Evolutionary conservation across 1,284 basidiomycete genomes (phyloP).

Genomic region (Naganishia sp.): DNA sequence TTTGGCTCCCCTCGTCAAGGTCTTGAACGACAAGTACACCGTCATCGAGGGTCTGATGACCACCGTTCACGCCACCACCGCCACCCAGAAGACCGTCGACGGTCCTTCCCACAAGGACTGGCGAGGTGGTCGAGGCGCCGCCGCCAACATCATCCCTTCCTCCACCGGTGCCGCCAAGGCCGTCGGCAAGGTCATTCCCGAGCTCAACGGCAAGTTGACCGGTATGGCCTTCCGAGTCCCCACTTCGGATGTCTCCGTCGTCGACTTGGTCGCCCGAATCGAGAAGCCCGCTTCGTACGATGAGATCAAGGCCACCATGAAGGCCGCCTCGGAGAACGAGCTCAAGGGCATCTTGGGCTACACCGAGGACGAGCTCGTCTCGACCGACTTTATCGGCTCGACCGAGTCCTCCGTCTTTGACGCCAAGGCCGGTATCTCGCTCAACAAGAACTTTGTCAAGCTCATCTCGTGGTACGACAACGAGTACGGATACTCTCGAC

Average conservation of each 20-base stretch:
- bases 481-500: conserved; percentile 77
- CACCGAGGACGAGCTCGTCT: conserved; percentile 94
- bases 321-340: conserved; percentile 74
- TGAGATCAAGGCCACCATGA: conserved; percentile 85
- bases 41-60: conserved; percentile 98
- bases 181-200: conserved; percentile 98
- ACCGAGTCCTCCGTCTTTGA: conserved; percentile 83
- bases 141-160: conserved; percentile 99
- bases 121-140: conserved; percentile 89
- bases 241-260: conserved; percentile 94
- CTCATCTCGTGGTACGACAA: conserved; percentile 89
- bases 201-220: conserved; percentile 95
- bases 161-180: conserved; percentile 99
- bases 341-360: conserved; percentile 84
- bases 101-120: conserved; percentile 87
- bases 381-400: conserved; percentile 88
- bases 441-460: conserved; percentile 95
- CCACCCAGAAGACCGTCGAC: conserved; percentile 99
- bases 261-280: conserved; percentile 92
- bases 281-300: conserved; percentile 86
- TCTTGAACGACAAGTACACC: conserved; percentile 93
- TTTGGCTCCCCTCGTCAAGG: conserved; percentile 96
- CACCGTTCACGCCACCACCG: conserved; percentile 94
- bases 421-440: conserved; percentile 86
- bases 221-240: conserved; percentile 97